These are phyloP conservation scores for Hura crepitans DNA, from an alignment of 441 rosid species.

Conservation along the genomic window DNA sequence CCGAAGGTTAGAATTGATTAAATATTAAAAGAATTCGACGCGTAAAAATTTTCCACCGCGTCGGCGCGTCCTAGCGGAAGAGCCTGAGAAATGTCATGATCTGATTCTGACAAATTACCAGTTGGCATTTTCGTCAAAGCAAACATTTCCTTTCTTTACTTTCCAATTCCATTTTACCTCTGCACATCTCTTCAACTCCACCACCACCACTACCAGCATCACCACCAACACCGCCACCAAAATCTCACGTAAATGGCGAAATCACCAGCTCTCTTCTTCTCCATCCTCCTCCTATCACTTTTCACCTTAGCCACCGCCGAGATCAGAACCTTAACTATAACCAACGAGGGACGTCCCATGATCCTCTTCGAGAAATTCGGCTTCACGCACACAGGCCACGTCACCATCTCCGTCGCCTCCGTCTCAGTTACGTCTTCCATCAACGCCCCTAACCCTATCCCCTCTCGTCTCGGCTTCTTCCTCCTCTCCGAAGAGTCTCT, in stretches of 20 bases:
- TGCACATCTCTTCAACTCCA: background rate
- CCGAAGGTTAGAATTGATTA: too few species aligned
- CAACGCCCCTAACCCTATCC: slow-evolving; percentile 42
- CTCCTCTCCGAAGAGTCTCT: slow-evolving; percentile 89
- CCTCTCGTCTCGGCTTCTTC: slow-evolving; percentile 88
- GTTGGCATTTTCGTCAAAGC: background rate
- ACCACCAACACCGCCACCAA: background rate
- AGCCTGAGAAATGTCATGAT: too few species aligned
- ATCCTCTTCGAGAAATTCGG: slow-evolving; percentile 96
- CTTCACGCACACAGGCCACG: slow-evolving; percentile 81
- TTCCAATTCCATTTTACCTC: background rate
- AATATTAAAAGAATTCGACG: too few species aligned
- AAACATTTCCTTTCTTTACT: background rate
- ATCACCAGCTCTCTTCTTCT: slow-evolving; percentile 30
- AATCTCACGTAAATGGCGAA: slow-evolving; percentile 36
- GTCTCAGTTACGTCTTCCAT: slow-evolving; percentile 56
- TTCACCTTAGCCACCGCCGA: slow-evolving; percentile 52
- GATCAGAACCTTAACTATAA: slow-evolving; percentile 70
- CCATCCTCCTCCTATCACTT: slow-evolving; percentile 33
- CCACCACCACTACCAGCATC: background rate
- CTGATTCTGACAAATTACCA: background rate
- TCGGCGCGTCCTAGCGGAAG: too few species aligned
- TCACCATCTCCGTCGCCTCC: slow-evolving; percentile 50
- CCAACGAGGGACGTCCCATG: slow-evolving; percentile 70
- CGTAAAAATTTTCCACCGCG: too few species aligned